Percentiles rank a stretch among this genome's conserved stretches.
These are phyloP conservation scores for Dendrobium huoshanense DNA, from an alignment of 106 monocot genomes.

Conservation along the genomic window DNA sequence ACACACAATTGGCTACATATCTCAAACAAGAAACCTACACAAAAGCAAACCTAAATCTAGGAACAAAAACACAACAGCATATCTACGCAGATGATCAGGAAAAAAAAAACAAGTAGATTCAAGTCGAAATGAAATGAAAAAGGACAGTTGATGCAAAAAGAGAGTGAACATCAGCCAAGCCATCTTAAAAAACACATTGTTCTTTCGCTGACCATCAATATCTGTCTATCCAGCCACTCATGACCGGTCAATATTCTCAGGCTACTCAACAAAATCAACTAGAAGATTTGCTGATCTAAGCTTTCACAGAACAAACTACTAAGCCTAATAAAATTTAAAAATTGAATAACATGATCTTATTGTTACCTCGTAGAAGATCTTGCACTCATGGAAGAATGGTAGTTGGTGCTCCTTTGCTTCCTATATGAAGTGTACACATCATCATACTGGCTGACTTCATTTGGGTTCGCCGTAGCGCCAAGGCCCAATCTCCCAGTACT, in stretches of 20 bases:
- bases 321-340: background rate
- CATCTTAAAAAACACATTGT: too few species aligned
- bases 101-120: too few species aligned
- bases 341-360: background rate
- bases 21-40: too few species aligned
- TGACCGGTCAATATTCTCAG: background rate
- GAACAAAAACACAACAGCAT: too few species aligned
- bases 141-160: too few species aligned
- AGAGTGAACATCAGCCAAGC: too few species aligned
- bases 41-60: too few species aligned
- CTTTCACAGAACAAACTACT: background rate
- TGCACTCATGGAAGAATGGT: constrained; percentile 87
- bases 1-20: too few species aligned
- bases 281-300: background rate
- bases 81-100: too few species aligned
- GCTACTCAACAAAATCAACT: background rate
- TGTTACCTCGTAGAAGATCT: constrained; percentile 50
- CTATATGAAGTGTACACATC: constrained; percentile 89
- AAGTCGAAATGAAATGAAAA: too few species aligned
- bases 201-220: too few species aligned
- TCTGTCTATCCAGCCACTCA: background rate
- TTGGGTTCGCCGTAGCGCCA: constrained; percentile 76
- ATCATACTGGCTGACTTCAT: constrained; percentile 86
- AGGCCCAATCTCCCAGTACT: constrained; percentile 66
- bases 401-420: constrained; percentile 88